phyloP scores from a whole-genome alignment of 768 basidiomycete species.

The Tremella yokohamensis region DNA sequence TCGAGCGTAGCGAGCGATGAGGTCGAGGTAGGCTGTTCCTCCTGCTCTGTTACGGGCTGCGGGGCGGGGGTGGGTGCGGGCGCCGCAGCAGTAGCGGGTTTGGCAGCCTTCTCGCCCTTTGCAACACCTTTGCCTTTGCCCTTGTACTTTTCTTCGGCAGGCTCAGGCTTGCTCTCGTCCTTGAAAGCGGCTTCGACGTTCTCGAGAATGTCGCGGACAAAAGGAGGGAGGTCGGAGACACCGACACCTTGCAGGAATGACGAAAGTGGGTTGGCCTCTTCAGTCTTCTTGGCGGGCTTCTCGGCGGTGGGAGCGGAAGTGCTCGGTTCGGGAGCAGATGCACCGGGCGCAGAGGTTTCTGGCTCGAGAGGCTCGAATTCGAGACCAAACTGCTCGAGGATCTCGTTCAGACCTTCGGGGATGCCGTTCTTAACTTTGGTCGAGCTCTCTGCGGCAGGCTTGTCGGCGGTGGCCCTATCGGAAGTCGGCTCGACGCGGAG shows the following conservation, averaged over 20 bases:
- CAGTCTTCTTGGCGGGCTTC: conserved; percentile 6
- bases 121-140: conserved; percentile 43
- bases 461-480: conserved; percentile 6
- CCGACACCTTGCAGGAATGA: conserved; percentile 23
- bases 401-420: conserved; percentile 39
- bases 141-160: conserved; percentile 6
- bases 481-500: conserved; percentile 34
- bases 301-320: conserved; percentile 8
- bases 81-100: conserved; percentile 8
- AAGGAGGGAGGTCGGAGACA: conserved; percentile 33
- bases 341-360: neutral
- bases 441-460: neutral
- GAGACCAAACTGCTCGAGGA: conserved; percentile 40
- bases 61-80: conserved; percentile 12
- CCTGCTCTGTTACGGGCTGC: conserved; percentile 9
- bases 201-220: conserved; percentile 39
- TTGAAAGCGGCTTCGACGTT: conserved; percentile 39
- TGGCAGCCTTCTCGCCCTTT: conserved; percentile 29
- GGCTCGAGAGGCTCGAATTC: conserved; percentile 32
- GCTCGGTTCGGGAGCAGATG: conserved; percentile 1
- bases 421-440: conserved; percentile 12
- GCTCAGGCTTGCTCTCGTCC: conserved; percentile 14
- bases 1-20: conserved; percentile 25
- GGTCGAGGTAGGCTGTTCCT: conserved; percentile 11
- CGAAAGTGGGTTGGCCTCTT: conserved; percentile 21